Conservation (phyloP, 1,284 basidiomycete species). For the Apiotrichum brassicae region DNA sequence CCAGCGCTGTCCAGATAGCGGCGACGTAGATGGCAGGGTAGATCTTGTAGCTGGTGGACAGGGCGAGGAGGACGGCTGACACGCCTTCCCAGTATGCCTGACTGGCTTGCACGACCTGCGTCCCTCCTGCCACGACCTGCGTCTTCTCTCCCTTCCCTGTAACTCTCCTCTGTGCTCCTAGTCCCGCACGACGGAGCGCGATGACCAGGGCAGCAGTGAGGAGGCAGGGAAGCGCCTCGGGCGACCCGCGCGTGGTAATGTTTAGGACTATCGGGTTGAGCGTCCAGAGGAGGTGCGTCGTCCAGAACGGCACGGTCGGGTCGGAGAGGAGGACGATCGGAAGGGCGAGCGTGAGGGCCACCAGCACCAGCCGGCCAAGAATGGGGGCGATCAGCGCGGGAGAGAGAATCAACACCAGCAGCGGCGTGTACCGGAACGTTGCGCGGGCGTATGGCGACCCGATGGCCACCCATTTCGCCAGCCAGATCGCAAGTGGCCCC, state of each 20-base stretch:
- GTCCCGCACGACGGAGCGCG: slow-evolving; percentile 54
- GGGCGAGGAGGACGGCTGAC: slow-evolving; percentile 65
- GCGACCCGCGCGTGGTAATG: slow-evolving; percentile 92
- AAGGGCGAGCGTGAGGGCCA: slow-evolving; percentile 74
- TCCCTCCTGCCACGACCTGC: neutral
- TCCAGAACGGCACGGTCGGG: slow-evolving; percentile 16
- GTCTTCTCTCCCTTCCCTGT: neutral
- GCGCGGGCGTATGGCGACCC: slow-evolving; percentile 81
- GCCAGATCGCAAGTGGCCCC: slow-evolving; percentile 1
- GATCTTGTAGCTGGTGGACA: slow-evolving; percentile 89
- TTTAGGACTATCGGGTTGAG: slow-evolving; percentile 92
- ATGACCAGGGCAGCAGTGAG: slow-evolving; percentile 56
- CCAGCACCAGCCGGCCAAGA: slow-evolving; percentile 87
- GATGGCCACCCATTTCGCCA: neutral
- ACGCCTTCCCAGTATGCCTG: slow-evolving; percentile 47
- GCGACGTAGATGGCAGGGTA: slow-evolving; percentile 89
- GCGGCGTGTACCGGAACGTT: slow-evolving; percentile 94
- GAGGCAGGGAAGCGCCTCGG: slow-evolving; percentile 78
- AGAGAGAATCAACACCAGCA: slow-evolving; percentile 73
- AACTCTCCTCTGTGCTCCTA: too few relatives aligned
- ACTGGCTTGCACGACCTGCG: too few relatives aligned
- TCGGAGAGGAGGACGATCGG: slow-evolving; percentile 64
- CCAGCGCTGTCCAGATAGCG: slow-evolving; percentile 62
- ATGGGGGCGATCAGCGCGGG: slow-evolving; percentile 76
- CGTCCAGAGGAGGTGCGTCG: slow-evolving; percentile 59